Evolutionary conservation across 805 yeast genomes (phyloP).

Genomic region (Schwanniomyces occidentalis): DNA sequence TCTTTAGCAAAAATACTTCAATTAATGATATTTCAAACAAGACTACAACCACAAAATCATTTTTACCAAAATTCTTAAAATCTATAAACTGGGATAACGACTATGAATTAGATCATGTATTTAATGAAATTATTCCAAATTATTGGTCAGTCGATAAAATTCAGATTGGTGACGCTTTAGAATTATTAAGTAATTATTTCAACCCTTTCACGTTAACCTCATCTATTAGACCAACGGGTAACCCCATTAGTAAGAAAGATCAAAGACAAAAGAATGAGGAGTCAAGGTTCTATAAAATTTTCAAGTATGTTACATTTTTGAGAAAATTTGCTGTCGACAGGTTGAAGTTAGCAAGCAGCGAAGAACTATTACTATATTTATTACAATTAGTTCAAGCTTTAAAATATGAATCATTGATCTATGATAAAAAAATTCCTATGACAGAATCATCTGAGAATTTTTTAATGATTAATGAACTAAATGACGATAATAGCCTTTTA

Average conservation of each 20-base stretch:
- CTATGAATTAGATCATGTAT: constrained; percentile 74
- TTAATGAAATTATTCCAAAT: constrained; percentile 61
- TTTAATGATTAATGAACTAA: constrained; percentile 17
- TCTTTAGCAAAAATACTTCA: constrained; percentile 47
- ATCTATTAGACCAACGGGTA: constrained; percentile 5
- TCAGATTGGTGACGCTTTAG: constrained; percentile 83
- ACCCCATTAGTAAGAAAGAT: constrained; percentile 7
- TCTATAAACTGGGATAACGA: constrained; percentile 88
- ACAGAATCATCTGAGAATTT: constrained; percentile 12
- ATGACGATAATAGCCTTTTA: constrained; percentile 18
- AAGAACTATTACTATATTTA: constrained; percentile 76
- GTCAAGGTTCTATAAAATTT: constrained; percentile 30
- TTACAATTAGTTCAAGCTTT: constrained; percentile 91
- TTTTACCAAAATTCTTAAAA: constrained; percentile 77
- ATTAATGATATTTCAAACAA: constrained; percentile 39
- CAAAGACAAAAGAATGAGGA: constrained; percentile 23
- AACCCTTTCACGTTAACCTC: constrained; percentile 42
- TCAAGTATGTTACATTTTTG: constrained; percentile 54
- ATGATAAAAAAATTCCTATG: constrained; percentile 14
- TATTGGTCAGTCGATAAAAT: constrained; percentile 67
- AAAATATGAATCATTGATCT: constrained; percentile 61
- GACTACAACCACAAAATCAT: constrained; percentile 27
- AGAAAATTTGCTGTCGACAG: constrained; percentile 88
- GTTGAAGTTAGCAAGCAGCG: constrained; percentile 72
- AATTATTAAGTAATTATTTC: constrained; percentile 77